phyloP scores from a whole-genome alignment of 2,329 filamentous ascomycete genomes.

The Alternaria conjuncta region DNA sequence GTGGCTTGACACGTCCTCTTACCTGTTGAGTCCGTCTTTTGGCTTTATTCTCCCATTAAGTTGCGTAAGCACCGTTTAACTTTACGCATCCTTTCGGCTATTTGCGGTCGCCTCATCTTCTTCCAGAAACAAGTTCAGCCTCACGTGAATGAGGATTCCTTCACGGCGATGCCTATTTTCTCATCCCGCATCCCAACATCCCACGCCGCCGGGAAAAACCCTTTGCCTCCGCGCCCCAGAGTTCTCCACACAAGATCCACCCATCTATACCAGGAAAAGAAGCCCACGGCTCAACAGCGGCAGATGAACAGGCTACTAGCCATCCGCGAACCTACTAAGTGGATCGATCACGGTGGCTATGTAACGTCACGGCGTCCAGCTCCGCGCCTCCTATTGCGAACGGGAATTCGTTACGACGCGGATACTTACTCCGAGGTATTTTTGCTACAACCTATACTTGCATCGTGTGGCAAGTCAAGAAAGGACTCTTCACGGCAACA shows the following conservation, averaged over 20 bases:
- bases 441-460: not conserved
- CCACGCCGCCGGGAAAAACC: constrained; percentile 9
- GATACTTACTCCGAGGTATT: not conserved
- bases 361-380: not conserved
- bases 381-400: not conserved
- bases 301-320: constrained; percentile 6
- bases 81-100: not conserved
- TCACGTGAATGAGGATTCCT: not conserved
- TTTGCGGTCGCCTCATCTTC: not conserved
- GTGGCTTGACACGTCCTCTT: constrained; percentile 1
- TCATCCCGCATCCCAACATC: constrained; percentile 3
- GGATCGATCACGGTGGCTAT: constrained; percentile 5
- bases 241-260: constrained; percentile 27
- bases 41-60: not conserved
- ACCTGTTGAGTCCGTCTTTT: not conserved
- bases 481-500: not conserved
- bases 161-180: not conserved
- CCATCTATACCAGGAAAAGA: constrained; percentile 20
- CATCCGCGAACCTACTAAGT: constrained; percentile 10
- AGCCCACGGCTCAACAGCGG: constrained; percentile 24
- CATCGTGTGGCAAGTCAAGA: not conserved
- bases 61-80: not conserved
- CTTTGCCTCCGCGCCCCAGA: constrained; percentile 17
- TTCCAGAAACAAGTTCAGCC: not conserved
- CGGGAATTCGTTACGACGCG: not conserved